Base-by-base conservation (phyloP, 169 alveolate genomes). In the Plasmodium ovale region DNA sequence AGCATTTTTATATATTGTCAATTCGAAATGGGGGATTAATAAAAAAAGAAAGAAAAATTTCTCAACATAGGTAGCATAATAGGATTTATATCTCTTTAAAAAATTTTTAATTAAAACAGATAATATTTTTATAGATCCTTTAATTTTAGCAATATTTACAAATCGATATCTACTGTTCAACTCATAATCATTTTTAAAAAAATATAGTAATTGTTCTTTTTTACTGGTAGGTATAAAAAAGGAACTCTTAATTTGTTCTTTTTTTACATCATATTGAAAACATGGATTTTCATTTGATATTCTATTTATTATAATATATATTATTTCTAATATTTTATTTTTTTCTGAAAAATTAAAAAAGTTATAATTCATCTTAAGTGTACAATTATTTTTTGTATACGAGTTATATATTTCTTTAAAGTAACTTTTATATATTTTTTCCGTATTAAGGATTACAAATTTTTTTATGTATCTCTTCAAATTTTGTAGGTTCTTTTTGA, bases 21-120 rank as follows among this genome's bases (percentile, higher is more conserved):
- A 68, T 23, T 84, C 71, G 33, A 67, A 84, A 54, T 84, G 91
- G 0, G 91, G 91, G 3, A 84, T 84, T 23, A 84, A 68, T 14
- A 84, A 6, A 42, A 84, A 68, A 0, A 65, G 33, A 10, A 59
- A 54, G 14, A 84, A 51, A 59, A 23, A 65, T 23, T 58, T 37
- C 31, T 84, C 64, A 1, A 84, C 5, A 53, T 67, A 59, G 1
- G 39, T 12, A 12, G 47, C 29, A 14, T 67, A 35, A 2, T 2
- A 27, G 0, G 10, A 39, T 14, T 31, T 23, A 1, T 25, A 37
- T 42, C 51, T 84, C 1, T 37, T n/a, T 1, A 84, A 14, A 21
- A 67, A 33, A 23, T 3, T 37, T 84, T 84, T 84, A 2, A 65
- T 59, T 9, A 84, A 56, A 4, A 39, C 37, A n/a, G 6, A 21